Evolutionary conservation across 2,329 filamentous ascomycete genomes (phyloP), one percentile per base, ranked within the genome.

Genomic region (Zymoseptoria pseudotritici): DNA sequence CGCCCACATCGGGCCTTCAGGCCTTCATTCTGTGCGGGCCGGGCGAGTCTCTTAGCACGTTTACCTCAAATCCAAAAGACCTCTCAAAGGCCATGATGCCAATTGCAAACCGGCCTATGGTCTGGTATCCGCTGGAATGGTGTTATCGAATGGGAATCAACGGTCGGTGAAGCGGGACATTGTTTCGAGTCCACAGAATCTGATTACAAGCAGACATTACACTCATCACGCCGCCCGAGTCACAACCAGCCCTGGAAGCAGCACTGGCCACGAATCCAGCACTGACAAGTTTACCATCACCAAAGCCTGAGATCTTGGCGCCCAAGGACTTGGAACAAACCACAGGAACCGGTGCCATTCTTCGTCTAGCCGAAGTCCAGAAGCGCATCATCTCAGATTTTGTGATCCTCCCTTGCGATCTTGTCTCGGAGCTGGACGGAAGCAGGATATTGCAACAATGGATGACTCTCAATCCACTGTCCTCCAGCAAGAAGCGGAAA

Each of bases 101-200:
- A 5, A 88, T 94, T 61, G 90, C 90, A 42, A 94, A 94, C 73
- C 78, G 90, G 66, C 90, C 90, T 1, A 94, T 94, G 90, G 87
- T 94, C 53, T 93, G 90, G 88, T 94, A 94, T 73, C 87, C 90
- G 5, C 83, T 94, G 50, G 89, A 93, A 69, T 93, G 90, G 77
- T 93, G 89, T 75, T 89, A 91, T 71, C 85, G 89, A 46, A 89
- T 88, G 73, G 89, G 90, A 66, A 84, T 92, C 65, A 89, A 86
- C 70, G 81, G 88, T 89, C 52, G 54, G 57, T 53, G 17, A 59
- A 29, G 13, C 50, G 19, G n/a, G 19, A 4, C n/a, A 13, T 2
- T 4, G 8, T 20, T 8, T 17, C 5, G 7, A 10, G 7, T n/a
- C 26, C 6, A 51, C 10, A 19, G 24, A 7, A 42, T 20, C 61